Evolutionary conservation across 163 green algal species (phyloP).

Genomic region (Smithsoniella earleae): DNA sequence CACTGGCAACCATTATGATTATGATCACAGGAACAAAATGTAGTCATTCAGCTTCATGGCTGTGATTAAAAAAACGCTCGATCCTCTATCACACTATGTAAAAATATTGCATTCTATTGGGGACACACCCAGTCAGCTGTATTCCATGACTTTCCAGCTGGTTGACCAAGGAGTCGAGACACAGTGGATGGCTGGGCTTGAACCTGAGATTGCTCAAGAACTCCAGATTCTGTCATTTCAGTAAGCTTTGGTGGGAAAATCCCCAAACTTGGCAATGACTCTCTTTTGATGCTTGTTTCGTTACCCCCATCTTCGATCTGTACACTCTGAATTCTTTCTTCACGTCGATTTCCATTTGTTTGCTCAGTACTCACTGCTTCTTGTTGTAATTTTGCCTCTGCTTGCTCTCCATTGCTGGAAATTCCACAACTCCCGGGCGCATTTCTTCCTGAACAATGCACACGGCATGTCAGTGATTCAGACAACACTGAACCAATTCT

Average conservation of each 20-base stretch:
- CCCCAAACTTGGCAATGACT: not conserved
- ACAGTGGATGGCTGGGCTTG: not conserved
- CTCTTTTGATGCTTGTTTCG: too few relatives aligned
- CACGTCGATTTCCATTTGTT: not conserved
- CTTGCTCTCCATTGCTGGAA: not conserved
- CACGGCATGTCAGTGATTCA: too few relatives aligned
- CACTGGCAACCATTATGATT: too few relatives aligned
- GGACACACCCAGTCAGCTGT: not conserved
- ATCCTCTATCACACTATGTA: too few relatives aligned
- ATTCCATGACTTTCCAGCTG: not conserved
- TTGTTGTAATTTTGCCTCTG: not conserved
- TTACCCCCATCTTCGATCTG: too few relatives aligned
- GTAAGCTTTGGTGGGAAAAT: conserved; percentile 1
- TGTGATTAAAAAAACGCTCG: too few relatives aligned
- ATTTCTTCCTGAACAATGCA: too few relatives aligned
- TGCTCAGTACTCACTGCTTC: not conserved
- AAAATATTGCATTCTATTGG: not conserved
- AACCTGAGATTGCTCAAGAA: not conserved
- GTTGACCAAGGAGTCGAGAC: not conserved
- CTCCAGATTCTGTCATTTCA: not conserved
- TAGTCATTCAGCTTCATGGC: too few relatives aligned
- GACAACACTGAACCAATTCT: too few relatives aligned
- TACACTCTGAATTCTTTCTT: not conserved
- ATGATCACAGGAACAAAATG: too few relatives aligned
- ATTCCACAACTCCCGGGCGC: not conserved